Evolutionary conservation across 176 grass and related monocot species (phyloP), one percentile per base, ranked within the genome.

Genomic region (Bothriochloa decipiens): DNA sequence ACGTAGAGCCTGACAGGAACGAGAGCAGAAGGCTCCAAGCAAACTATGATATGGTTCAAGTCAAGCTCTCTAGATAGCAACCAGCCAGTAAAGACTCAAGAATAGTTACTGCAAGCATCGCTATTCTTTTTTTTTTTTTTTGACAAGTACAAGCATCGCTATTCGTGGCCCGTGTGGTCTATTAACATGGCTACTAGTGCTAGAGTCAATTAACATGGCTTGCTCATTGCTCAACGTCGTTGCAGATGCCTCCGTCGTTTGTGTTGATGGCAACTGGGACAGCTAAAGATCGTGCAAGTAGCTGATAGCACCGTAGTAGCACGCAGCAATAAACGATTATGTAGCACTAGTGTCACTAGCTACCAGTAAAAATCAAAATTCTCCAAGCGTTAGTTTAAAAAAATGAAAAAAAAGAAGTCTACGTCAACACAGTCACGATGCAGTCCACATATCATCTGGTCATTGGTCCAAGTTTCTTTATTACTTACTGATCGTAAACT

Each of bases 211-310:
- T 25, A 61, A 35, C 72, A 35, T 55, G 73, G 10, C 29, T 55
- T 47, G 10, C 73, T 57, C 29, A 32, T 32, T 36, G 25, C 72
- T 9, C 3, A 16, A 32, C 10, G 26, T 2, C 10, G 26, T 2
- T 57, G 10, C 49, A 76, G 29, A n/a, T 58, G 58, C 50, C 45
- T 55, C 28, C 47, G 45, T 55, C 73, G 27, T 75, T 72, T 72
- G 23, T 3, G n/a, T 73, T 73, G 70, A 71, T 39, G 6, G 67
- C 23, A 43, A 90, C 65, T 72, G 36, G 43, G 83, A 57, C 88
- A 62, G 65, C 78, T 15, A 40, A 13, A 35, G 12, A 70, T 41
- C 52, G 53, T 33, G n/a, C 46, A 78, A 23, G 43, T 46, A 69
- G 50, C 36, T 62, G 39, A 6, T 40, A 40, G 39, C 39, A 28